Evolutionary conservation across 768 basidiomycete species (phyloP).

Genomic region (Chalciporus chontae): DNA sequence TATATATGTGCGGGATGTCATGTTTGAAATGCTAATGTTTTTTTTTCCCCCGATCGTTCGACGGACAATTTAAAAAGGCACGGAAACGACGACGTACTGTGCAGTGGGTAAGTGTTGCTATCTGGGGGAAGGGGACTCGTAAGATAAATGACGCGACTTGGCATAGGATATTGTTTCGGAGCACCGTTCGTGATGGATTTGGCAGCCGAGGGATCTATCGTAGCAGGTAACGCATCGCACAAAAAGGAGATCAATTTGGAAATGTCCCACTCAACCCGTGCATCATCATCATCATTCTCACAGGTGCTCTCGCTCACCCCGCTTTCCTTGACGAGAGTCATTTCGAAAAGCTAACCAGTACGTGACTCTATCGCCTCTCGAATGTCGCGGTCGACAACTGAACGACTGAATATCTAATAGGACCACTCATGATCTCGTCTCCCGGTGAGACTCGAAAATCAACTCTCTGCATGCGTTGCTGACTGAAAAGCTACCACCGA

Average conservation of each 20-base stretch:
- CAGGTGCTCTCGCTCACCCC: constrained; percentile 54
- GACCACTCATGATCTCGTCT: constrained; percentile 26
- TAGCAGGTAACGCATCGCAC: constrained; percentile 37
- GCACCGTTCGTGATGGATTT: constrained; percentile 48
- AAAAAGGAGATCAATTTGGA: not conserved
- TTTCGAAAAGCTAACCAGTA: constrained; percentile 48
- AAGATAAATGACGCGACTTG: too few species aligned
- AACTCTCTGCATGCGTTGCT: not conserved
- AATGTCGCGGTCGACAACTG: not conserved
- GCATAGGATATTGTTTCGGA: constrained; percentile 62
- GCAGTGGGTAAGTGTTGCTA: constrained; percentile 36
- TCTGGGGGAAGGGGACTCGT: not conserved
- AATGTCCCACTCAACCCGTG: not conserved
- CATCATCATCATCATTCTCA: too few species aligned
- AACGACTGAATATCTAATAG: constrained; percentile 7
- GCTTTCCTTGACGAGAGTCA: constrained; percentile 49
- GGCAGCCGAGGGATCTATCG: constrained; percentile 40
- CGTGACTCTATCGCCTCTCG: constrained; percentile 6
- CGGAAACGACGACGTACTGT: constrained; percentile 34
- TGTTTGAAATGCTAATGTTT: too few species aligned
- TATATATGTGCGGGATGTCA: not conserved
- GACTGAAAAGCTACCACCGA: not conserved
- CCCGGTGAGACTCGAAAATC: constrained; percentile 14
- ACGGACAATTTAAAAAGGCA: too few species aligned
- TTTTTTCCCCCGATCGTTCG: too few species aligned